Percentiles rank a stretch among this genome's conserved stretches.
These are phyloP conservation scores for Scutellaria baicalensis DNA, from an alignment of 257 asterid genomes.

Conservation along the genomic window DNA sequence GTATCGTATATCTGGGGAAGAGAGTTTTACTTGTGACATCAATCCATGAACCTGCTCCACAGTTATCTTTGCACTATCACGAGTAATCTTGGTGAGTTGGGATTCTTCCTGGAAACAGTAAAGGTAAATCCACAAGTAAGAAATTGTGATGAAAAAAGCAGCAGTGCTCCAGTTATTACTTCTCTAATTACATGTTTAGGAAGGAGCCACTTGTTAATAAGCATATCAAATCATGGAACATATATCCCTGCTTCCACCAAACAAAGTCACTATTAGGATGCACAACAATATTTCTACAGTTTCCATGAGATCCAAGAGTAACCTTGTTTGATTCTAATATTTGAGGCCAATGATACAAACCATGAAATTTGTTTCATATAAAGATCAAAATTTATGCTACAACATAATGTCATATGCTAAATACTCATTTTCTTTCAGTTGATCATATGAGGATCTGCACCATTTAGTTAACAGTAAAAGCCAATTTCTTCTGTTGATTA, in stretches of 20 bases:
- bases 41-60: conserved; percentile 98
- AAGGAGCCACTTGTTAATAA: background rate
- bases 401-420: background rate
- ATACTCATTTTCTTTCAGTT: background rate
- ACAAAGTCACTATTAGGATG: no score
- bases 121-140: background rate
- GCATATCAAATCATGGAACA: background rate
- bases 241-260: no score
- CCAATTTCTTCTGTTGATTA: background rate
- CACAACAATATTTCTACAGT: no score
- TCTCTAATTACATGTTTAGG: background rate
- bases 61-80: conserved; percentile 90
- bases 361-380: background rate
- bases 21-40: conserved; percentile 80
- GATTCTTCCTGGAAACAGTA: conserved; percentile 78
- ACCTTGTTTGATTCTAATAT: background rate
- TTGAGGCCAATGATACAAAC: background rate
- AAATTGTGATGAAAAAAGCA: background rate
- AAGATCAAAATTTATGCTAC: background rate
- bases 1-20: background rate
- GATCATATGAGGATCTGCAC: background rate
- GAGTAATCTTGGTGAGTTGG: conserved; percentile 85
- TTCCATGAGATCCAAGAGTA: background rate
- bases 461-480: background rate
- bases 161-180: background rate